These are phyloP conservation scores for Leccinum arenicola DNA, from an alignment of 768 basidiomycete genomes.

Conservation along the genomic window DNA sequence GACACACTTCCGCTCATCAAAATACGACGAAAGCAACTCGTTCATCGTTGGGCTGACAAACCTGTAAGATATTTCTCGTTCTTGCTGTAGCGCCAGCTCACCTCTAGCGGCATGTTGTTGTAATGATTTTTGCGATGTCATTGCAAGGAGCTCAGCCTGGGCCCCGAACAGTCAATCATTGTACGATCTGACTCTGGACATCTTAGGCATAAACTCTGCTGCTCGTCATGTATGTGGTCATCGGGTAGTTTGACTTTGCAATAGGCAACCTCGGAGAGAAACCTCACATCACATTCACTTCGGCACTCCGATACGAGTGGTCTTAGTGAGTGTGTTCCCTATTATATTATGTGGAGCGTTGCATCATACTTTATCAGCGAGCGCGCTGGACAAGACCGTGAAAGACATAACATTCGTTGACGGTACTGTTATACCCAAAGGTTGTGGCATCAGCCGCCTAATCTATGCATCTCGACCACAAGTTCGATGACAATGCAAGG, in stretches of 20 bases:
- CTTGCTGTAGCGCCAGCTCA: not conserved
- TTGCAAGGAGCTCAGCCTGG: conserved; percentile 22
- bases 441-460: too few relatives aligned
- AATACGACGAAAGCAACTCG: not conserved
- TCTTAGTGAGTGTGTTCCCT: too few relatives aligned
- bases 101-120: conserved; percentile 1
- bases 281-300: too few relatives aligned
- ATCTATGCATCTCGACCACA: too few relatives aligned
- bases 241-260: not conserved
- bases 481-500: too few relatives aligned
- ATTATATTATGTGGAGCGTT: too few relatives aligned
- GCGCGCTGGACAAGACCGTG: too few relatives aligned
- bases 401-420: too few relatives aligned
- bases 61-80: conserved; percentile 2
- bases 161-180: conserved; percentile 8
- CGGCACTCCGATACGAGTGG: too few relatives aligned
- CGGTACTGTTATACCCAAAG: too few relatives aligned
- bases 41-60: not conserved
- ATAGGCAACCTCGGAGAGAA: conserved; percentile 8
- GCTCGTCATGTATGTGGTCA: conserved; percentile 18
- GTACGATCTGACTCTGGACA: conserved; percentile 19
- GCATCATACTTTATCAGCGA: too few relatives aligned
- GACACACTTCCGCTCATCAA: conserved; percentile 25
- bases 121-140: conserved; percentile 35
- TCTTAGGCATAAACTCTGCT: conserved; percentile 21